These are phyloP conservation scores for Pelagophyceae sp. DNA, from an alignment of 352 stramenopile species.

Conservation along the genomic window DNA sequence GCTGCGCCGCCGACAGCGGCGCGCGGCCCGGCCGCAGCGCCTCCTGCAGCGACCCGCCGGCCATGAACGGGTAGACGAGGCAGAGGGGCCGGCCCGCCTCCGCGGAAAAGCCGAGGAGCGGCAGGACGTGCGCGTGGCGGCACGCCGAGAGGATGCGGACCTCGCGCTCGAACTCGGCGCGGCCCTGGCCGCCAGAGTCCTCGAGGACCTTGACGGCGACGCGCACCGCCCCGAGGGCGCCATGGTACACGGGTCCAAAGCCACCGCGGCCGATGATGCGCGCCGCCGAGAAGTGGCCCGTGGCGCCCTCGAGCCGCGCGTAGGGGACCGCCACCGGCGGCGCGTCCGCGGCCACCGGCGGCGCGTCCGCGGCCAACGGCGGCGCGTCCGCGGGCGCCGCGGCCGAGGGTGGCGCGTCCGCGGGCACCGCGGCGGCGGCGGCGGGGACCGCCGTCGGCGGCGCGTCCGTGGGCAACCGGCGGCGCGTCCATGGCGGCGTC, in stretches of 20 bases:
- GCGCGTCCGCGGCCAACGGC: too few relatives aligned
- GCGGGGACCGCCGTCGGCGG: too few relatives aligned
- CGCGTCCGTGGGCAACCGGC: too few relatives aligned
- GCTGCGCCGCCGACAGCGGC: neutral
- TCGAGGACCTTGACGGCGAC: constrained; percentile 3
- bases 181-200: neutral
- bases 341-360: too few relatives aligned
- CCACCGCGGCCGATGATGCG: neutral
- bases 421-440: too few relatives aligned
- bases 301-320: neutral
- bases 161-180: neutral
- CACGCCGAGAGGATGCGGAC: neutral
- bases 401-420: too few relatives aligned
- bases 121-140: neutral
- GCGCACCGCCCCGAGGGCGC: neutral
- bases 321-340: too few relatives aligned
- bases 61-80: neutral
- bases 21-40: neutral
- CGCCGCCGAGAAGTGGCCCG: neutral
- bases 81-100: neutral
- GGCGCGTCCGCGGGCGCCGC: too few relatives aligned
- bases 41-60: neutral
- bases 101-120: neutral
- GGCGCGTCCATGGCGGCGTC: too few relatives aligned
- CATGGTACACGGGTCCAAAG: neutral